Evolutionary conservation across 2,329 filamentous ascomycete genomes (phyloP), one percentile per base, ranked within the genome.

Genomic region (Microsporum canis): DNA sequence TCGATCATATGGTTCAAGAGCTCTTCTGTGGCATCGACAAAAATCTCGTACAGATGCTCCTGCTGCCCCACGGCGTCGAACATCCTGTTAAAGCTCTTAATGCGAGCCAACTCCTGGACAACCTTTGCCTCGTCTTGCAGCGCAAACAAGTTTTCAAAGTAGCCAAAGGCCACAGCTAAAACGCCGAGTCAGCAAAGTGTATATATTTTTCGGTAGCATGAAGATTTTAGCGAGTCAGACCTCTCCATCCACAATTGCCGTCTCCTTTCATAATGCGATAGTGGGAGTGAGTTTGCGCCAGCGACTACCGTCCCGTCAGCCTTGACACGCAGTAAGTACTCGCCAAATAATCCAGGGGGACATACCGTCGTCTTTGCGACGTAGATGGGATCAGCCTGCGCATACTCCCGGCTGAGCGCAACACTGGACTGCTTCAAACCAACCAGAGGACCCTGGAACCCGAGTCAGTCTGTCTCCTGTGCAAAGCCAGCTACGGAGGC

Each of bases 201-300:
- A 33, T 33, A 47, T 5, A 57, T 45, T 12, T 39, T 58, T 33
- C n/a, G 17, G 60, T 47, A 61, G 57, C 5, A 6, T 45, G 61
- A 57, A 65, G 63, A 62, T 34, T 64, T 63, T n/a, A 12, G n/a
- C 59, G 65, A 65, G 67, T 77, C 86, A 79, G 81, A 96, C 92
- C 94, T 87, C 92, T 84, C 92, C 94, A 97, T 69, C 92, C 94
- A 76, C 94, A 97, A 72, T 95, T 95, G 62, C 94, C 94, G 76
- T 97, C 92, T 59, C 94, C 92, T 74, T 88, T 86, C 72, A 96
- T 85, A 8, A 87, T 87, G 60, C 94, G 89, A 71, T 92, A 96
- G 71, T 91, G 86, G 23, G 89, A 88, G 73, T 95, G 96, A 61
- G 87, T 89, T 68, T 86, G 81, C 5, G 91, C 88, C 60, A 99